Percentiles rank a stretch among this genome's conserved stretches.
phyloP scores from a whole-genome alignment of 2,329 filamentous ascomycete species.

The Penicillium sp. region DNA sequence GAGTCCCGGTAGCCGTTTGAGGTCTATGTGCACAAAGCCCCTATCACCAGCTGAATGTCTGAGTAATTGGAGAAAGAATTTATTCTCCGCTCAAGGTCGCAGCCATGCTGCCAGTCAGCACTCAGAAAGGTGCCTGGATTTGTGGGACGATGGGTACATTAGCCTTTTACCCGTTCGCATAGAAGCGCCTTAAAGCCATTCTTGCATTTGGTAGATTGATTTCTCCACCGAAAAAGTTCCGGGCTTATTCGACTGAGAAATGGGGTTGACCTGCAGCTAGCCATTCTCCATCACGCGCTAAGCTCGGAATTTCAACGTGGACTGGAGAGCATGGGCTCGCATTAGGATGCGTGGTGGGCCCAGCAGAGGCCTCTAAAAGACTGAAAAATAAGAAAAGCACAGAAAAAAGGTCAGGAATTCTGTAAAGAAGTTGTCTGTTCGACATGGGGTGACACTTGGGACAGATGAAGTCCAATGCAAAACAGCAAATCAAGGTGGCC shows the following conservation, averaged over 20 bases:
- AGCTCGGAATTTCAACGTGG: conserved; percentile 19
- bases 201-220: not conserved
- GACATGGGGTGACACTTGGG: conserved; percentile 3
- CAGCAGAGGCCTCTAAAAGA: not conserved
- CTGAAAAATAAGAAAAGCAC: conserved; percentile 6
- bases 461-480: conserved; percentile 1
- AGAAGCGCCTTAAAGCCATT: not conserved
- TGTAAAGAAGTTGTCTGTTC: conserved; percentile 4
- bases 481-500: not conserved
- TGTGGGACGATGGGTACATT: not conserved
- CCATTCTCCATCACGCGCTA: conserved; percentile 32
- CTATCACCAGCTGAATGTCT: not conserved
- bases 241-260: conserved; percentile 3
- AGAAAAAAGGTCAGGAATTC: not conserved
- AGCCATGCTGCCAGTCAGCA: conserved; percentile 9
- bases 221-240: not conserved
- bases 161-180: not conserved
- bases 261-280: conserved; percentile 26
- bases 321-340: conserved; percentile 14
- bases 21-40: not conserved
- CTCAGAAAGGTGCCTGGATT: conserved; percentile 7
- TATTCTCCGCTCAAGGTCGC: conserved; percentile 1
- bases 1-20: conserved; percentile 14
- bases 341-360: conserved; percentile 7
- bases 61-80: not conserved